Percentiles rank a stretch among this genome's conserved stretches.
These are phyloP conservation scores for Sarcodon aspratus DNA, from an alignment of 768 basidiomycete genomes.

Conservation along the genomic window DNA sequence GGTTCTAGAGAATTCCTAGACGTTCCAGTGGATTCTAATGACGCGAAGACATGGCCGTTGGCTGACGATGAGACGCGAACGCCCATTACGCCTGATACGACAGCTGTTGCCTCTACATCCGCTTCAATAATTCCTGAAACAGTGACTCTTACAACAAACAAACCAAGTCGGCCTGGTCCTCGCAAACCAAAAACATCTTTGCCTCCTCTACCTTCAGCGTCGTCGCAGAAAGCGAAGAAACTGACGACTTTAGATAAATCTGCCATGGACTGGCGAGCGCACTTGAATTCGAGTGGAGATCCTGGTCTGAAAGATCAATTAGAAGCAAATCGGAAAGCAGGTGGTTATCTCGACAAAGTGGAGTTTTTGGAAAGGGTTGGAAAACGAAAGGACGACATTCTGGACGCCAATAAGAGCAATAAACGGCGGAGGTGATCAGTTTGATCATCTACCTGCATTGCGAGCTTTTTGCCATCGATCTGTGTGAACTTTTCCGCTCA, in stretches of 20 bases:
- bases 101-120: slow-evolving; percentile 5
- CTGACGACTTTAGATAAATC: slow-evolving; percentile 80
- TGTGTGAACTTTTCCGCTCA: no score
- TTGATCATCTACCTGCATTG: no score
- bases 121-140: slow-evolving; percentile 6
- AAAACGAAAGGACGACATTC: slow-evolving; percentile 51
- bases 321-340: slow-evolving; percentile 60
- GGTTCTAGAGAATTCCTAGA: slow-evolving; percentile 55
- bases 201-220: slow-evolving; percentile 35
- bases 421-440: slow-evolving; percentile 29
- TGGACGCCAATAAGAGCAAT: slow-evolving; percentile 42
- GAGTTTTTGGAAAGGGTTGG: slow-evolving; percentile 74
- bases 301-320: slow-evolving; percentile 51
- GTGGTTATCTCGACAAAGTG: slow-evolving; percentile 77
- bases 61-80: no score
- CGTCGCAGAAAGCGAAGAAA: slow-evolving; percentile 53
- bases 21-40: slow-evolving; percentile 60
- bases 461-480: no score
- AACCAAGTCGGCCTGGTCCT: slow-evolving; percentile 42
- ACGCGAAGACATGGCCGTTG: slow-evolving; percentile 66
- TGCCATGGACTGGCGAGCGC: slow-evolving; percentile 75
- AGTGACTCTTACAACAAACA: slow-evolving; percentile 3
- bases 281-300: slow-evolving; percentile 32
- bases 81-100: slow-evolving; percentile 2
- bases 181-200: slow-evolving; percentile 54